Base-by-base conservation (phyloP, 441 rosid genomes). In the Adansonia gregorii region DNA sequence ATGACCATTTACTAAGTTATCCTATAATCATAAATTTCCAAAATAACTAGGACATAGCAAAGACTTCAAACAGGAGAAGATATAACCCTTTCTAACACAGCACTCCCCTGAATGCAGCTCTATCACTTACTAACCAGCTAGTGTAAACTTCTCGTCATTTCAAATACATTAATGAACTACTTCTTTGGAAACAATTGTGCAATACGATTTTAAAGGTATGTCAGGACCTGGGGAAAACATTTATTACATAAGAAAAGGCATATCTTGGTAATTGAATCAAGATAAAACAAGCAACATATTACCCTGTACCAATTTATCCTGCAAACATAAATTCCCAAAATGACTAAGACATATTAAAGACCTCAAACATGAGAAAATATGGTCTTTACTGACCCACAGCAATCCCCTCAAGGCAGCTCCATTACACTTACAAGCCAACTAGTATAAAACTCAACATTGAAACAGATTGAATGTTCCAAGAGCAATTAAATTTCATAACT, bases 91-190 rank as follows among this genome's bases (percentile, higher is more conserved):
- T 0, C 41, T 6, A 12, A 22, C 35, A 48, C 19, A 69, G 19
- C 6, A 48, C 14, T 45, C 73, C 39, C 58, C 17, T 68, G 19
- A 48, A 69, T 69, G 58, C 58, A 48, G 43, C 55, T 20, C 56
- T 46, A 48, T 2, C 11, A 19, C 14, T 59, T 14, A 27, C 2
- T 46, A 45, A 20, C 72, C 39, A 20, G 48, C 19, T 46, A 10
- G 39, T 67, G 20, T n/a, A 67, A 67, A 10, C 17, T 61, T 17
- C 67, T 56, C 49, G n/a, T 66, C n/a, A 8, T 35, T 75, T 70
- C 61, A 81, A 48, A 19, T 69, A 67, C 35, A 69, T 68, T 10
- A 82, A 77, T 45, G 49, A 71, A 60, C 55, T 27, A 41, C 9
- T 76, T n/a, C 22, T 45, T 19, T 10, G 10, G 11, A 45, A 45